Evolutionary conservation across 495 filamentous ascomycete species (phyloP), one percentile per base, ranked within the genome.

Genomic region (Xylaria sp.): DNA sequence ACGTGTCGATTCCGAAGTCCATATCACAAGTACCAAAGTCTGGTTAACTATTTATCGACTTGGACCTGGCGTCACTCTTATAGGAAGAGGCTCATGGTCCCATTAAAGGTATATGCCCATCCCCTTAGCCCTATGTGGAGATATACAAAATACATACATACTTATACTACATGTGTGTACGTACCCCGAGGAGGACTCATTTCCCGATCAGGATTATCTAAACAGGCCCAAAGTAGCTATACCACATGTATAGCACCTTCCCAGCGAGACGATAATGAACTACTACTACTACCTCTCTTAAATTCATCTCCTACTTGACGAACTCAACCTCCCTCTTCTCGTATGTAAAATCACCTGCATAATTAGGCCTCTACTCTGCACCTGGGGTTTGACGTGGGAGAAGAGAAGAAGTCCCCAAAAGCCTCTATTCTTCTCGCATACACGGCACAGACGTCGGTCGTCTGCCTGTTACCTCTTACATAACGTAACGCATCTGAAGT

Each of bases 161-260:
- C 26, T n/a, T 21, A 24, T 59, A 37, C 35, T 37, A 37, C 8
- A 37, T 37, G 44, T 46, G 14, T 24, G 29, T 14, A 5, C 24
- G 24, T 3, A 31, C 31, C 29, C 21, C 44, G 44, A 50, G 62
- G 24, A 52, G 52, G 62, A 46, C 41, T 24, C 43, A 12, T n/a
- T 31, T 24, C 44, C 62, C 11, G 41, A 44, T 46, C 29, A 37
- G 62, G 62, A 65, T 50, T 65, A 50, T 65, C 44, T 35, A 33
- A 52, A 35, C 44, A 44, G 24, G 44, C 62, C 62, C 43, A 50
- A 43, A 52, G 43, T 17, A 44, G 37, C 46, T 65, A 43, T 29
- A 48, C 11, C 29, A 21, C 62, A 33, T 33, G 57, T 8, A 59
- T 12, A 59, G 17, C 33, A 37, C 57, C 33, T 44, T 65, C 62